Base-by-base conservation (phyloP, 2,329 filamentous ascomycete species). In the Hymenotorrendiella dingleyae region DNA sequence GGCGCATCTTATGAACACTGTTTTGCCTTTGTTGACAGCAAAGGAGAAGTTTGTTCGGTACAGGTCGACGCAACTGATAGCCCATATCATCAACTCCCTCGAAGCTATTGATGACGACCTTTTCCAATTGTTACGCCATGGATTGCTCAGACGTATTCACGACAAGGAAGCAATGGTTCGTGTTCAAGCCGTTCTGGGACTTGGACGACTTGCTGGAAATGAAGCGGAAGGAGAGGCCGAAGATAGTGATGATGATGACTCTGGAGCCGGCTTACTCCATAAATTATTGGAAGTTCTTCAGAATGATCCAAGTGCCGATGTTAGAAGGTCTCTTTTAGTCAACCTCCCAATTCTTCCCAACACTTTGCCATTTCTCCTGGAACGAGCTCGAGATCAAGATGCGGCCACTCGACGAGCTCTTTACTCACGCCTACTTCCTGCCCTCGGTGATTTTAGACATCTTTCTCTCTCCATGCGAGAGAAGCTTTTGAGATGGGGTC, bases 21-120 rank as follows among this genome's bases (percentile, higher is more conserved):
- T 93, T 16, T 70, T 94, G 3, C 84, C 85, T 4, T 68, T 95
- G n/a, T 71, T 95, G 47, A 76, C 75, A 8, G 80, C 86, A 32
- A 97, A 95, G 66, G 93, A 98, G 66, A 97, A 96, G 65, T 84
- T 84, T 46, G 84, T 97, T 35, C 80, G 93, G 45, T 98, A 88
- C 65, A 77, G 93, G 45, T 80, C 89, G 4, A 94, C 91, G 0
- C 93, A 98, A 62, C 78, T 95, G 40, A 80, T 94, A 40, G 85
- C 89, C 2, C 86, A 95, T 61, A 82, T 96, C 49, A 84, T 98
- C 66, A 95, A 95, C 66, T 93, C 85, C 10, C 73, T 98, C 20
- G 87, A 94, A 49, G 83, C 87, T 2, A 87, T 97, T 55, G 93
- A 97, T 57, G 89, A 95, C 61, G 87, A 93, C 36, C 67, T 96